Percentiles rank a stretch among this genome's conserved stretches.
phyloP scores from a whole-genome alignment of 768 basidiomycete species.

The Hortiboletus flavorubellus region DNA sequence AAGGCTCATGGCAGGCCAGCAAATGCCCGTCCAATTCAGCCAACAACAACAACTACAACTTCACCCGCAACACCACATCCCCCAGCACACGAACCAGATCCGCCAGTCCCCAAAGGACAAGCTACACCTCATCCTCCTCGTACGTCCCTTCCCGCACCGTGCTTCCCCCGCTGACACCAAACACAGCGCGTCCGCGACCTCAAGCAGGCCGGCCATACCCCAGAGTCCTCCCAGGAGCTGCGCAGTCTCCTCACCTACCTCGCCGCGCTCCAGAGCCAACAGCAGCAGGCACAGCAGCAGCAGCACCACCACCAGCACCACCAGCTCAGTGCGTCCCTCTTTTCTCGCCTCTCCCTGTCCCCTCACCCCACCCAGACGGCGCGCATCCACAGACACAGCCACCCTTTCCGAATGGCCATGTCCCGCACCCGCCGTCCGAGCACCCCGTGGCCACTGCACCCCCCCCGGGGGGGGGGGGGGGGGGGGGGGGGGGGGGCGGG shows the following conservation, averaged over 20 bases:
- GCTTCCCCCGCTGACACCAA: neutral
- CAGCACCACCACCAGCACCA: slow-evolving; percentile 25
- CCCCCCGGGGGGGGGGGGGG: too few species aligned
- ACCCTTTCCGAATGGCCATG: slow-evolving; percentile 47
- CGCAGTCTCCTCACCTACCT: slow-evolving; percentile 40
- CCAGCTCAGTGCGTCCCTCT: slow-evolving; percentile 32
- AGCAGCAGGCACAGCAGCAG: slow-evolving; percentile 28
- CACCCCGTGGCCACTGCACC: slow-evolving; percentile 16
- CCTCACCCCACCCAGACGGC: slow-evolving; percentile 31
- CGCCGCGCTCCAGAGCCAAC: slow-evolving; percentile 26
- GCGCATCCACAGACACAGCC: slow-evolving; percentile 29
- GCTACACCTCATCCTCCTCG: slow-evolving; percentile 21
- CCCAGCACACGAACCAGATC: slow-evolving; percentile 3
- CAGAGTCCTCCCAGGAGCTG: slow-evolving; percentile 45
- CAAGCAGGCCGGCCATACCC: slow-evolving; percentile 41
- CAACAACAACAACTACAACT: slow-evolving; percentile 17
- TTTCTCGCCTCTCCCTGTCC: neutral
- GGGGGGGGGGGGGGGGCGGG: too few species aligned
- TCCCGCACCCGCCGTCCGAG: slow-evolving; percentile 26
- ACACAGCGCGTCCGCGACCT: slow-evolving; percentile 44
- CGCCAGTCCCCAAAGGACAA: slow-evolving; percentile 25
- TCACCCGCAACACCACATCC: slow-evolving; percentile 4
- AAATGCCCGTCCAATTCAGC: slow-evolving; percentile 24
- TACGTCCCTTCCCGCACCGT: neutral
- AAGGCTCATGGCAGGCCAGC: slow-evolving; percentile 22